These are phyloP conservation scores for Quercus ilex DNA, from an alignment of 306 rosid genomes.

Conservation along the genomic window DNA sequence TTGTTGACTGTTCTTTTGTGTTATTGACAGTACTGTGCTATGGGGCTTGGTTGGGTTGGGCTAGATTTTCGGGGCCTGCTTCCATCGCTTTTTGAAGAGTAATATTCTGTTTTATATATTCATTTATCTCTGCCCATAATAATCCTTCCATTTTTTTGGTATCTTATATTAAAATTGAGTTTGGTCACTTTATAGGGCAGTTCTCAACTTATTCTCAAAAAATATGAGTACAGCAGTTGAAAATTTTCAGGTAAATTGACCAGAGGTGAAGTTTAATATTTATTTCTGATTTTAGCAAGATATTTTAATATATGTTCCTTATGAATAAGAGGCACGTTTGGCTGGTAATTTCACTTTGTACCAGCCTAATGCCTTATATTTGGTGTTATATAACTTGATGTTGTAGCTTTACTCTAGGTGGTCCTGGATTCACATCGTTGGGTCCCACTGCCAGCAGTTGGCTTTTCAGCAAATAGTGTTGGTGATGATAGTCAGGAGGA, in stretches of 20 bases:
- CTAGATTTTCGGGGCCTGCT: slow-evolving; percentile 94
- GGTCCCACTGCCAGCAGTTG: slow-evolving; percentile 95
- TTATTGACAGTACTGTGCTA: slow-evolving; percentile 83
- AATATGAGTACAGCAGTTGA: slow-evolving; percentile 89
- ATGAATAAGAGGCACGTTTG: slow-evolving; percentile 5
- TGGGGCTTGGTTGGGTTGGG: slow-evolving; percentile 99
- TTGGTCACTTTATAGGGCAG: slow-evolving; percentile 68
- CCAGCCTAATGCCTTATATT: not conserved
- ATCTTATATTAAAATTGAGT: slow-evolving; percentile 12
- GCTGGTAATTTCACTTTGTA: slow-evolving; percentile 15
- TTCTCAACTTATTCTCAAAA: slow-evolving; percentile 85
- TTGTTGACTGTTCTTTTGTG: slow-evolving; percentile 24
- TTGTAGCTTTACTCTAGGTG: slow-evolving; percentile 44
- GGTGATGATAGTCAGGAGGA: slow-evolving; percentile 86
- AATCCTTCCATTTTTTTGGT: slow-evolving; percentile 6
- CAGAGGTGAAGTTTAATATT: slow-evolving; percentile 16
- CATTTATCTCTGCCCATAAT: not conserved
- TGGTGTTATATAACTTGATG: slow-evolving; percentile 18
- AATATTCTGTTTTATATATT: slow-evolving; percentile 24
- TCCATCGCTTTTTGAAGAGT: slow-evolving; percentile 98
- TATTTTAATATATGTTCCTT: slow-evolving; percentile 9
- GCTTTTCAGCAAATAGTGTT: slow-evolving; percentile 53
- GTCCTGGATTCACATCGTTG: slow-evolving; percentile 99
- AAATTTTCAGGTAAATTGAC: slow-evolving; percentile 80
- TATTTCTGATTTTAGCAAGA: slow-evolving; percentile 12